Evolutionary conservation across 345 rosid genomes (phyloP).

Genomic region (Eucalyptus camaldulensis): DNA sequence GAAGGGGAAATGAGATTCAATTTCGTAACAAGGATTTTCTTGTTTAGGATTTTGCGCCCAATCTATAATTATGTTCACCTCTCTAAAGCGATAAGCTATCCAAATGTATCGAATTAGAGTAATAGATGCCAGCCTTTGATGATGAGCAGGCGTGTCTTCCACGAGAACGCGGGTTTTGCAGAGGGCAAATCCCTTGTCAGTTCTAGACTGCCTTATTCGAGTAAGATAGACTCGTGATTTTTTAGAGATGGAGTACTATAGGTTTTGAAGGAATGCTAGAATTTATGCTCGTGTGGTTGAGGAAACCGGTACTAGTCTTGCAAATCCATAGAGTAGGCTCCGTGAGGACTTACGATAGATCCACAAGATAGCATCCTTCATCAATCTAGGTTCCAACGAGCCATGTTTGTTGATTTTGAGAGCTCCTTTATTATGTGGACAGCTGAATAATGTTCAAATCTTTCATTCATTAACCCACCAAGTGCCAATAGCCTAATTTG

Average conservation of each 20-base stretch:
- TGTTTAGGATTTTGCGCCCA: neutral
- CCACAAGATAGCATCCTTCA: neutral
- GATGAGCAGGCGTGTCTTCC: neutral
- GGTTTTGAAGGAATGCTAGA: neutral
- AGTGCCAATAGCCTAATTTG: neutral
- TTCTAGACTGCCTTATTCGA: neutral
- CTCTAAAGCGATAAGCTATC: neutral
- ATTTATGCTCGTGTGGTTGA: neutral
- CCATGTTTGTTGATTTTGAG: neutral
- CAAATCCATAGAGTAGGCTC: neutral
- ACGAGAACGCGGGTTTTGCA: accelerated
- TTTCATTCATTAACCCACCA: neutral
- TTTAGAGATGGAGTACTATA: neutral
- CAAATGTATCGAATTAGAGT: neutral
- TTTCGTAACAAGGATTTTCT: neutral
- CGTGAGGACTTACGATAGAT: neutral
- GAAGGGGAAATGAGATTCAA: neutral
- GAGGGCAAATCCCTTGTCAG: neutral
- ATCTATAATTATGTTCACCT: neutral
- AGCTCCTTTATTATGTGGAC: neutral
- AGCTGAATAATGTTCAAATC: neutral
- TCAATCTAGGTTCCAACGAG: neutral
- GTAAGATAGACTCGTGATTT: neutral
- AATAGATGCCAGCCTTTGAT: neutral
- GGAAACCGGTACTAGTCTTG: neutral